Evolutionary conservation across 768 basidiomycete genomes (phyloP).

Genomic region (Solioccasus polychromus): DNA sequence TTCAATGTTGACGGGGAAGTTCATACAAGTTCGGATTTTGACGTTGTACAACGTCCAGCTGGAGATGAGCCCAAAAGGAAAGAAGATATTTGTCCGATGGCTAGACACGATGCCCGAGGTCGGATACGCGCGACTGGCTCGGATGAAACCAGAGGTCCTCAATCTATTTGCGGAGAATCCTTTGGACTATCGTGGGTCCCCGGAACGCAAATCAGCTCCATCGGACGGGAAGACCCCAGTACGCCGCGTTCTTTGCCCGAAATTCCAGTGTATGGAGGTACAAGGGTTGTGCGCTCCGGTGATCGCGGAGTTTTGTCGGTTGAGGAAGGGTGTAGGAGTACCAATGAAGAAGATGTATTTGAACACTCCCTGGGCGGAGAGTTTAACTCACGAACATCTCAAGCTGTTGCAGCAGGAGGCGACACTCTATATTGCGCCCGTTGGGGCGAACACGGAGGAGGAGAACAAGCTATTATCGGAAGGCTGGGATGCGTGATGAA

Average conservation of each 20-base stretch:
- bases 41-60: conserved; percentile 49
- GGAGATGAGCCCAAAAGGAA: conserved; percentile 22
- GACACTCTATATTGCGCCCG: conserved; percentile 27
- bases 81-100: conserved; percentile 43
- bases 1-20: conserved; percentile 42
- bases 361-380: conserved; percentile 28
- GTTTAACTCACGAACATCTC: conserved; percentile 21
- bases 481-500: conserved; percentile 11
- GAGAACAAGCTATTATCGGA: conserved; percentile 36
- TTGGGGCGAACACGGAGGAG: conserved; percentile 44
- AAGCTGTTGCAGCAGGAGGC: conserved; percentile 25
- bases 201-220: conserved; percentile 3
- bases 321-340: conserved; percentile 37
- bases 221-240: conserved; percentile 6
- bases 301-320: conserved; percentile 36
- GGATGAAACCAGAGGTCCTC: conserved; percentile 41
- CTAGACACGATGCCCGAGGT: conserved; percentile 58
- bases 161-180: conserved; percentile 48
- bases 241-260: conserved; percentile 39
- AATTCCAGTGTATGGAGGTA: conserved; percentile 45
- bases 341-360: conserved; percentile 54
- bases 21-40: conserved; percentile 52
- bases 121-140: conserved; percentile 47
- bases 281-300: conserved; percentile 34
- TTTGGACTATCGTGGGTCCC: conserved; percentile 13